A percentile compares a stretch with the other conserved stretches of the same genome.
phyloP scores from a whole-genome alignment of 768 basidiomycete genomes.

The Suillus subluteus region DNA sequence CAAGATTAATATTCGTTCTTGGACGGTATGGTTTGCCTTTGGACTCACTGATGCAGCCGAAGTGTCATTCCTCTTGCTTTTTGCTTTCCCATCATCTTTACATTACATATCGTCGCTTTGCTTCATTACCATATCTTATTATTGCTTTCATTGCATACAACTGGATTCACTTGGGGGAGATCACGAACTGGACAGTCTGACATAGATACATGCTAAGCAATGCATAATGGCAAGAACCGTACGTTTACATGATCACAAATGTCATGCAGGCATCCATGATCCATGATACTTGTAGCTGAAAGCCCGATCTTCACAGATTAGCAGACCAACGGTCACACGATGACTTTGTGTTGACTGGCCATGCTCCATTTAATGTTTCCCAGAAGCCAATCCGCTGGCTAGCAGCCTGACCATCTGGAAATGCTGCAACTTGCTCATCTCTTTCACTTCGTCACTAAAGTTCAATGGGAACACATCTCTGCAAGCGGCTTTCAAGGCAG shows the following conservation, averaged over 20 bases:
- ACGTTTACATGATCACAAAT: background rate
- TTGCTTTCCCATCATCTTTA: slow-evolving; percentile 3
- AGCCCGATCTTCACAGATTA: background rate
- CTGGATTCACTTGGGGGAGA: background rate
- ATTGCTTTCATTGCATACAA: slow-evolving; percentile 5
- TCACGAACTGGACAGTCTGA: background rate
- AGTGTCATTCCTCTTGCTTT: background rate
- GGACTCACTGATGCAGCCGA: background rate
- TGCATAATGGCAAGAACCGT: background rate
- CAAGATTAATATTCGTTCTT: slow-evolving; percentile 33
- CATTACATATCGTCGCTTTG: slow-evolving; percentile 1
- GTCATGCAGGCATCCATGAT: background rate
- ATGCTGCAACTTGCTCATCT: slow-evolving; percentile 23
- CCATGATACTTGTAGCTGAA: background rate
- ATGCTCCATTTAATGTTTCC: slow-evolving; percentile 34
- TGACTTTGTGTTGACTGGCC: slow-evolving; percentile 15
- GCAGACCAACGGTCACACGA: slow-evolving; percentile 1
- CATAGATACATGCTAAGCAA: background rate
- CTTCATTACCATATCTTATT: slow-evolving; percentile 7
- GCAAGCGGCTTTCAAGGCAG: slow-evolving; percentile 13
- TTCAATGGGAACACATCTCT: slow-evolving; percentile 19
- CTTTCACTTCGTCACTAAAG: slow-evolving; percentile 14
- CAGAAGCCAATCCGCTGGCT: slow-evolving; percentile 25
- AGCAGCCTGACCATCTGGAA: slow-evolving; percentile 26
- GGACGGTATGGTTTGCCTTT: background rate